A percentile compares a stretch with the other conserved stretches of the same genome.
These are phyloP conservation scores for Boechera divaricarpa DNA, from an alignment of 345 rosid species.

Conservation along the genomic window DNA sequence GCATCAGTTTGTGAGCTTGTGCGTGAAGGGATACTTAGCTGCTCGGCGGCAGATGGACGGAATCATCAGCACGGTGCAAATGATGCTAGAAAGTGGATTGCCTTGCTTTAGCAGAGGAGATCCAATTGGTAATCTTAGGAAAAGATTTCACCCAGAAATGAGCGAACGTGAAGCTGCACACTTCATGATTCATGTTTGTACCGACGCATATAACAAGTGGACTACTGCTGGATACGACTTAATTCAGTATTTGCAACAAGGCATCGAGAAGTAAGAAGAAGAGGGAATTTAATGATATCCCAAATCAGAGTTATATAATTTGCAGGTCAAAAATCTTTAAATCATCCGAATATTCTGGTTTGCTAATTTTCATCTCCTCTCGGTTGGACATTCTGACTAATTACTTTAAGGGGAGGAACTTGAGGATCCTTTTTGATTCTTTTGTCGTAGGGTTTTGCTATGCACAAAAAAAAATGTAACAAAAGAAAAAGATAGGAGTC, in stretches of 20 bases:
- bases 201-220: slow-evolving; percentile 98
- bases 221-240: slow-evolving; percentile 93
- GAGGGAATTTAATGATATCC: neutral
- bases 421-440: neutral
- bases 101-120: slow-evolving; percentile 99
- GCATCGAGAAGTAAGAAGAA: slow-evolving; percentile 78
- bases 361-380: neutral
- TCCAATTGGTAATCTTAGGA: slow-evolving; percentile 94
- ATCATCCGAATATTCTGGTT: neutral
- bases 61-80: slow-evolving; percentile 73
- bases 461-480: slow-evolving; percentile 2
- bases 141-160: slow-evolving; percentile 97
- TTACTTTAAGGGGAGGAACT: neutral
- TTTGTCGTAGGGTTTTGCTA: slow-evolving; percentile 28
- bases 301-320: slow-evolving; percentile 7
- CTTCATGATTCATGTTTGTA: slow-evolving; percentile 84
- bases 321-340: slow-evolving; percentile 19
- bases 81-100: slow-evolving; percentile 97
- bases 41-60: slow-evolving; percentile 93
- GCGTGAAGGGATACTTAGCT: slow-evolving; percentile 90
- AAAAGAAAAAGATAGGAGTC: neutral
- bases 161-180: slow-evolving; percentile 96
- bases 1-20: slow-evolving; percentile 82
- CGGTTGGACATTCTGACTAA: slow-evolving; percentile 16
- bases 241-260: slow-evolving; percentile 95